A percentile compares a stretch with the other conserved stretches of the same genome.
phyloP scores from a whole-genome alignment of 768 basidiomycete species.

The Cubamyces lactineus region DNA sequence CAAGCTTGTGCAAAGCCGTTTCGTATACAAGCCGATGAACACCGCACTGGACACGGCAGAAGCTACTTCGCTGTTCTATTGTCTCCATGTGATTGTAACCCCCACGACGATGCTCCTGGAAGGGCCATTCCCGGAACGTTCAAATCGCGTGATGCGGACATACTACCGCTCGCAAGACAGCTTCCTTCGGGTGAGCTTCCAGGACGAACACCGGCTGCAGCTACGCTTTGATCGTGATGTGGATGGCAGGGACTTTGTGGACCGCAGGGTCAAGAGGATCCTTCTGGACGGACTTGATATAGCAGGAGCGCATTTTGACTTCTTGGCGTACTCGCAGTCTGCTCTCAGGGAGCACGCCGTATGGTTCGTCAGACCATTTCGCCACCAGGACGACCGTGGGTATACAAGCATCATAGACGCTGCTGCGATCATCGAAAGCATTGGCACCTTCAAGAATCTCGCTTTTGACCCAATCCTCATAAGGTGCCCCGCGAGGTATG shows the following conservation, averaged over 20 bases:
- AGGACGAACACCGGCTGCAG: conserved; percentile 58
- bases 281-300: conserved; percentile 52
- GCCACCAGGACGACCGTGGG: conserved; percentile 28
- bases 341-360: conserved; percentile 61
- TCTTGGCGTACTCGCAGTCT: conserved; percentile 75
- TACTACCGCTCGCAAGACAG: conserved; percentile 51
- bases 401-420: conserved; percentile 35
- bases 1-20: conserved; percentile 19
- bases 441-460: conserved; percentile 58
- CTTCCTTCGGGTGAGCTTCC: conserved; percentile 66
- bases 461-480: conserved; percentile 50
- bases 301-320: conserved; percentile 57
- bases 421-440: conserved; percentile 50
- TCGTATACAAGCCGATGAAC: conserved; percentile 16
- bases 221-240: conserved; percentile 61
- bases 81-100: conserved; percentile 52
- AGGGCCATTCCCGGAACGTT: conserved; percentile 61
- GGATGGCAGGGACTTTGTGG: conserved; percentile 54
- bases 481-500: conserved; percentile 70
- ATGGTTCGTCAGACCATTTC: conserved; percentile 69
- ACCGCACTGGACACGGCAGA: conserved; percentile 10
- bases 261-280: conserved; percentile 49
- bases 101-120: conserved; percentile 56
- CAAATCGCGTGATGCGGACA: conserved; percentile 62
- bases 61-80: conserved; percentile 43